Evolutionary conservation across 2,329 filamentous ascomycete species (phyloP), one percentile per base, ranked within the genome.

Genomic region (Knoxdaviesia capensis): DNA sequence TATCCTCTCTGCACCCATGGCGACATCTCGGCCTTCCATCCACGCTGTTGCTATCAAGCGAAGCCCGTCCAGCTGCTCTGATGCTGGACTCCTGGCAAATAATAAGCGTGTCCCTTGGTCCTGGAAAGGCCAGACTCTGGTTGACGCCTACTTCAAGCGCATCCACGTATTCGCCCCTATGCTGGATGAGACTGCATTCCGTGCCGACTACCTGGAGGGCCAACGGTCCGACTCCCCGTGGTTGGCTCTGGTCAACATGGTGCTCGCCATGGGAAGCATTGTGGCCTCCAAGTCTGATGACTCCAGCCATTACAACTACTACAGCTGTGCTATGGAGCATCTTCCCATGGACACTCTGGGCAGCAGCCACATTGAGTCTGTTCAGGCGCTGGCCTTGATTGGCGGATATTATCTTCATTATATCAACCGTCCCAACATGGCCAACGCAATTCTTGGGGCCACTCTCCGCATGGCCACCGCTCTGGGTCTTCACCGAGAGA

Each of bases 391-490:
- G 10, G 73, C 74, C 3, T 64, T 86, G 30, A 74, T 84, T 50
- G 78, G 78, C 36, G 80, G 80, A 31, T 81, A 76, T 59, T 86
- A 86, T 53, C 69, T 84, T 43, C 80, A 85, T 56, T 85, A 85
- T 52, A 73, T 80, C 50, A 83, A 83, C 57, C 68, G 78, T 20
- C 80, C 80, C 2, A 84, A 84, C 52, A 78, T 84, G 63, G 80
- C 79, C 10, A 81, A 82, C 53, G 74, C 77, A 29, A 64, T 85
- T 7, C 70, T 80, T 51, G 80, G 80, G 11, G 78, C 77, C 3
- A 74, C 77, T 4, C 65, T 83, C 43, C 67, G 80, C 43, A 80
- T 85, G 70, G 79, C 80, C n/a, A 80, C 74, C 46, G 75, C 77
- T 1, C 63, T 85, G 31, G 80, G 80, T 2, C 59, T 85, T 10